Evolutionary conservation across 306 rosid species (phyloP).

Genomic region (Vigna angularis): DNA sequence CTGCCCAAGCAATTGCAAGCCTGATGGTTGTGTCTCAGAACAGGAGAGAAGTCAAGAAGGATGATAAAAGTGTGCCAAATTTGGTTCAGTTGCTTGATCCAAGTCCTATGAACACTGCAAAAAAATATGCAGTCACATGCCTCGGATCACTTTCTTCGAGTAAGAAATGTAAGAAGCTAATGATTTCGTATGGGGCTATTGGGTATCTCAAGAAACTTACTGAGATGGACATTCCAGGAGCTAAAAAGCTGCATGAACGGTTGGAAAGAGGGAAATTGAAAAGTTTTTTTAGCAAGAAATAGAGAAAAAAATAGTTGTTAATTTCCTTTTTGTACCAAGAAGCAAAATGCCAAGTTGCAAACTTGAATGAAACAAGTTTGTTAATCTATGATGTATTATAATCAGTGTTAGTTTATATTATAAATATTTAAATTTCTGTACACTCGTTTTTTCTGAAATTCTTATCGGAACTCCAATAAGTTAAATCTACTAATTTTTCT

Average conservation of each 20-base stretch:
- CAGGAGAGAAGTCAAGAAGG: conserved; percentile 69
- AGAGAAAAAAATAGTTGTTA: conserved; percentile 35
- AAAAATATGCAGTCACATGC: conserved; percentile 85
- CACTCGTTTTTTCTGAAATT: not conserved
- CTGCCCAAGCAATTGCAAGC: conserved; percentile 77
- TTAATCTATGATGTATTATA: conserved; percentile 48
- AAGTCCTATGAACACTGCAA: conserved; percentile 80
- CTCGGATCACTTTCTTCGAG: conserved; percentile 73
- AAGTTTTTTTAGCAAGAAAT: conserved; percentile 74
- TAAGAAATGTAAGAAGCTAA: conserved; percentile 85
- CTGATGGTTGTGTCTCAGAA: conserved; percentile 67
- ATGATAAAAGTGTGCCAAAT: conserved; percentile 79
- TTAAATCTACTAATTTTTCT: not conserved
- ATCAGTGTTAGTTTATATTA: conserved; percentile 18
- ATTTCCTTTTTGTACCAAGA: conserved; percentile 42
- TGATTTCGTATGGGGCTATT: conserved; percentile 92
- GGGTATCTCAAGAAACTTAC: conserved; percentile 93
- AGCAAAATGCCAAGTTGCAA: conserved; percentile 48
- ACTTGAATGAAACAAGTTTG: conserved; percentile 49
- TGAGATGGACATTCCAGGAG: conserved; percentile 93
- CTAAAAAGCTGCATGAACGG: conserved; percentile 78
- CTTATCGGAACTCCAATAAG: not conserved
- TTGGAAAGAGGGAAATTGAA: conserved; percentile 82
- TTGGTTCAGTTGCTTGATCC: conserved; percentile 92
- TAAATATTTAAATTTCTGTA: conserved; percentile 19